Base-by-base conservation (phyloP, 345 rosid species). In the Eucalyptus decipiens region DNA sequence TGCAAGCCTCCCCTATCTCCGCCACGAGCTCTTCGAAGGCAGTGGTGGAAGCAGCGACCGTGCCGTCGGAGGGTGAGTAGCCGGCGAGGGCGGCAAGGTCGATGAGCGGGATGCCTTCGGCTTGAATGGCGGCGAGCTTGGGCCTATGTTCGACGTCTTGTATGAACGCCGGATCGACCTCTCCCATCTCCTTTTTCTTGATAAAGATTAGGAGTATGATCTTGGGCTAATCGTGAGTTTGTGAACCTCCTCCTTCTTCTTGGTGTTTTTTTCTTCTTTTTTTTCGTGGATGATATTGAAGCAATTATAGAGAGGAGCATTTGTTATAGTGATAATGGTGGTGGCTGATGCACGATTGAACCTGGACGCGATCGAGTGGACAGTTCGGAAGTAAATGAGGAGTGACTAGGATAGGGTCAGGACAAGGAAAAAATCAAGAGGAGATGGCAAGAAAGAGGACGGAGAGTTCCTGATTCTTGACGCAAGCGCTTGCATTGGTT, bases 141-240 rank as follows among this genome's bases (percentile, higher is more conserved):
- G 94, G 94, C 87, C 93, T 88, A 92, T 92, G 93, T n/a, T 91
- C 92, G 18, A 14, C 56, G 37, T 85, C 72, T 88, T 92, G 93
- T 30, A 93, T 34, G 90, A 91, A 92, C 40, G 92, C 92, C 4
- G 88, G 85, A 65, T 87, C 89, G 18, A 86, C 60, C 19, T 88
- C 89, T 83, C 89, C 91, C 89, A 89, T 89, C 23, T 37, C 40
- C 81, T 37, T 72, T 21, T 37, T 72, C 81, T 72, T 72, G 45
- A 37, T 9, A 19, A 72, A 72, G 81, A 72, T 19, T 24, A 24
- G 5, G 45, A 72, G 45, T 34, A 0, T 19, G 81, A 72, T 72
- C 45, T 72, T 72, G 15, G 43, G 81, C 6, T 10, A 37, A 72
- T 67, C 21, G 81, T 34, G 81, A 72, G 43, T 34, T 37, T 72